phyloP scores from a whole-genome alignment of 306 rosid genomes.

The Oemleria cerasiformis region DNA sequence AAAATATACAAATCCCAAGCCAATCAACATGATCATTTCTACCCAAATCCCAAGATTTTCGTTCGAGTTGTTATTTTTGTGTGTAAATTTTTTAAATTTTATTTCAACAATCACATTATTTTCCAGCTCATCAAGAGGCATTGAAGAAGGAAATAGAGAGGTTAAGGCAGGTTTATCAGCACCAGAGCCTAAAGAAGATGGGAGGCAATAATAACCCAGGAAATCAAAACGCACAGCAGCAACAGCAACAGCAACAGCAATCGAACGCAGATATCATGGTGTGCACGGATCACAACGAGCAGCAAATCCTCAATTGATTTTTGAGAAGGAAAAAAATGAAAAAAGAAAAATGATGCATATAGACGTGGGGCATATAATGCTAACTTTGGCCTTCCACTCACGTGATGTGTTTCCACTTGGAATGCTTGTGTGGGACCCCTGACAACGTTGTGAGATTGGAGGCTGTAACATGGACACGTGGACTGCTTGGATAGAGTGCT shows the following conservation, averaged over 20 bases:
- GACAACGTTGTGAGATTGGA: constrained; percentile 26
- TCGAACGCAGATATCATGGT: constrained; percentile 27
- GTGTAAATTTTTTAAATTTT: neutral
- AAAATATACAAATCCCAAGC: neutral
- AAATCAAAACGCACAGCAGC: constrained; percentile 29
- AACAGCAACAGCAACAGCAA: constrained; percentile 5
- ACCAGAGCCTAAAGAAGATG: constrained; percentile 67
- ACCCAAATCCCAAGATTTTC: neutral
- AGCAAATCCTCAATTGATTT: constrained; percentile 39
- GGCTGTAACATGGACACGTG: constrained; percentile 42
- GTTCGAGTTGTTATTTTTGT: neutral
- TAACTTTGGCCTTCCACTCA: constrained; percentile 32
- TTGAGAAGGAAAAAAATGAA: neutral
- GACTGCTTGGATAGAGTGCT: constrained; percentile 30
- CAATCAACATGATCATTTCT: neutral
- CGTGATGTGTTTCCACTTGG: constrained; percentile 57
- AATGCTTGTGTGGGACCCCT: constrained; percentile 38
- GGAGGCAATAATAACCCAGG: neutral
- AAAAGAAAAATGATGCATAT: neutral
- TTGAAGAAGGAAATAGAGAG: constrained; percentile 88
- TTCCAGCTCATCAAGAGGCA: constrained; percentile 91
- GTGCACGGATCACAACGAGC: constrained; percentile 22
- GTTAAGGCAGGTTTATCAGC: constrained; percentile 79
- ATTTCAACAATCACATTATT: neutral
- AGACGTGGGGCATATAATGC: neutral